Base-by-base conservation (phyloP, 495 filamentous ascomycete genomes). In the Podospora comata region DNA sequence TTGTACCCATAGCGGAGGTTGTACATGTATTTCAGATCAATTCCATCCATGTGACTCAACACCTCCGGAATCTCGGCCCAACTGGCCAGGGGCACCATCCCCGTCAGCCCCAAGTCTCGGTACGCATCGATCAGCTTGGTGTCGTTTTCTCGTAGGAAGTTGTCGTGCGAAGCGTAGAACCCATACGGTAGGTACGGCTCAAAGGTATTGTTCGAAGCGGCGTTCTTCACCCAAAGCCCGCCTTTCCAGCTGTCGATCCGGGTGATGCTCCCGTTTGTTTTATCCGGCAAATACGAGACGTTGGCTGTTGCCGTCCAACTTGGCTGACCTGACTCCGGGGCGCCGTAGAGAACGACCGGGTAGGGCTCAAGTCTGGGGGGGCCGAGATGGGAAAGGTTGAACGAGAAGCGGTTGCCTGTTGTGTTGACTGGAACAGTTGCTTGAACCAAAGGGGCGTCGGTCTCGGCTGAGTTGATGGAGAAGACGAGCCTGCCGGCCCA, bases 1-100 rank as follows among this genome's bases (percentile, higher is more conserved):
- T 83, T 82, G 76, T 87, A 90, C 4, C 80, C 82, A 67, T 84
- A 81, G 0, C 89, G 83, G 77, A 91, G 83, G 68, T 89, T 85
- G 70, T 88, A 91, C 84, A 89, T 87, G 65, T 86, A 82, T 70
- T 80, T 85, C n/a, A 91, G 76, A n/a, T 80, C 81, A 34, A 86
- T 70, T 64, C 79, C 71, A 69, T 89, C 85, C 74, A 87, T 83
- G 67, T 83, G 79, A 23, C 83, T 78, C 48, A 90, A 84, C 53
- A 84, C 83, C n/a, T 75, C 65, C 19, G 79, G 74, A 3, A 86
- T 81, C 58, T 82, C 74, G 7, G 68, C 70, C 27, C 76, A 78
- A 18, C 70, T 76, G 0, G 79, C 77, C 0, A 80, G 76, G 18
- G 78, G 80, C 16, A 78, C 75, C 68, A 82, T 84, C 63, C 74